Evolutionary conservation across 495 filamentous ascomycete species (phyloP).

Genomic region (Annulohypoxylon maeteangense): DNA sequence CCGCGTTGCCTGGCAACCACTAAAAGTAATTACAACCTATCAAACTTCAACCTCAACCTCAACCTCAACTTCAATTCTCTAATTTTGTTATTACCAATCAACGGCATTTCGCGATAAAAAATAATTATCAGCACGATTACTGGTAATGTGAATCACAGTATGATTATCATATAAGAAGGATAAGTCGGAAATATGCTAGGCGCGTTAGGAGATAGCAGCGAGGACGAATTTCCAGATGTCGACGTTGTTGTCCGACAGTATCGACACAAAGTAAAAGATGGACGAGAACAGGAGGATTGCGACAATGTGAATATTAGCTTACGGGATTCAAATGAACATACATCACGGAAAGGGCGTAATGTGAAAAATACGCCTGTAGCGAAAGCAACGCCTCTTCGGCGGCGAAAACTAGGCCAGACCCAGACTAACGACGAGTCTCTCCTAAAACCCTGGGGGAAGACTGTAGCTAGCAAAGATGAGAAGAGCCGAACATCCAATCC

Average conservation of each 20-base stretch:
- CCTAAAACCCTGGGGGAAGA: slow-evolving; percentile 32
- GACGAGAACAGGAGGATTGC: background rate
- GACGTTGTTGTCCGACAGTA: slow-evolving; percentile 36
- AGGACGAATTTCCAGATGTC: slow-evolving; percentile 47
- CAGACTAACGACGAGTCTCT: slow-evolving; percentile 42
- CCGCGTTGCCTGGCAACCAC: slow-evolving; percentile 47
- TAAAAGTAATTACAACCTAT: slow-evolving; percentile 10
- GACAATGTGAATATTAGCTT: too few relatives aligned
- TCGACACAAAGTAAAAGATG: slow-evolving; percentile 21
- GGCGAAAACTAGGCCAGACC: slow-evolving; percentile 40
- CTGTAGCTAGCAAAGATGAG: background rate
- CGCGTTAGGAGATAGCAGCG: slow-evolving; percentile 24
- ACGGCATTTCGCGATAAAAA: background rate
- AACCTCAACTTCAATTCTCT: slow-evolving; percentile 10
- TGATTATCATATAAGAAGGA: slow-evolving; percentile 4
- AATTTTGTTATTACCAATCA: slow-evolving; percentile 6
- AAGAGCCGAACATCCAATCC: background rate
- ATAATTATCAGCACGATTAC: background rate
- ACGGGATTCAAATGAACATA: background rate
- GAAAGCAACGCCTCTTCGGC: slow-evolving; percentile 41
- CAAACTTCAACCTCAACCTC: slow-evolving; percentile 24
- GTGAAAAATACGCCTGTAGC: background rate
- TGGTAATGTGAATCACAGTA: background rate
- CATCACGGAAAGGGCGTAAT: background rate
- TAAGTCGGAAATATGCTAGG: slow-evolving; percentile 17